Conservation (phyloP, 2,329 filamentous ascomycete genomes). For the Pseudogymnoascus sp. region DNA sequence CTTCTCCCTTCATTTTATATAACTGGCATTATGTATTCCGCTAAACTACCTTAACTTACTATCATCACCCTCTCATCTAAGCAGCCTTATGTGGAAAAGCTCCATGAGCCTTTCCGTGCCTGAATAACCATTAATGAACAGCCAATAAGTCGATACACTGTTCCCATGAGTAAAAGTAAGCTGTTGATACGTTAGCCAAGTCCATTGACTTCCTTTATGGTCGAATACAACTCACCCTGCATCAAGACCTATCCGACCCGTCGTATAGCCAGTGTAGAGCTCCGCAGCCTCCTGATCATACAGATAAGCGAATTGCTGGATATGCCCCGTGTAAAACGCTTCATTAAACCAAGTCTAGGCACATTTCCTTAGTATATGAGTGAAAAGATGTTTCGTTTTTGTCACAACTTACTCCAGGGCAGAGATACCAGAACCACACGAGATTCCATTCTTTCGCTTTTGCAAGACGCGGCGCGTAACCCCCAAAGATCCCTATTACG, state of each 20-base stretch:
- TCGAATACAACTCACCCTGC: not conserved
- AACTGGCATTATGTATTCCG: not conserved
- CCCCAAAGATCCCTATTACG: not conserved
- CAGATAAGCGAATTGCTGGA: not conserved
- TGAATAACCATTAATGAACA: not conserved
- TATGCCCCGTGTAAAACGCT: not conserved
- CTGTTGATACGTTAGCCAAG: not conserved
- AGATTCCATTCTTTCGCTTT: not conserved
- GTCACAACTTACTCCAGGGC: not conserved
- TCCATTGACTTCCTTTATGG: not conserved
- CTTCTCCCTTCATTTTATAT: not conserved
- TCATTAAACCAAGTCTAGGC: not conserved
- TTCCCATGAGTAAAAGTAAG: not conserved
- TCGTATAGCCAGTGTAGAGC: not conserved
- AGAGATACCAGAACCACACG: not conserved
- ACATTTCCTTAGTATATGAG: not conserved
- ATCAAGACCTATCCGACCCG: not conserved
- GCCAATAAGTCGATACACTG: not conserved
- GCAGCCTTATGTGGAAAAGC: not conserved
- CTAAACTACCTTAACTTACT: not conserved
- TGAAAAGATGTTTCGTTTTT: not conserved
- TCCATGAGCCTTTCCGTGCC: not conserved
- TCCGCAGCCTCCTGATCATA: not conserved
- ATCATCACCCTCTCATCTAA: not conserved
- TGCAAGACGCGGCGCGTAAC: not conserved